Percentiles rank a stretch among this genome's conserved stretches.
Evolutionary conservation across 352 stramenopile species (phyloP).

Genomic region (Globisporangium emineosum): DNA sequence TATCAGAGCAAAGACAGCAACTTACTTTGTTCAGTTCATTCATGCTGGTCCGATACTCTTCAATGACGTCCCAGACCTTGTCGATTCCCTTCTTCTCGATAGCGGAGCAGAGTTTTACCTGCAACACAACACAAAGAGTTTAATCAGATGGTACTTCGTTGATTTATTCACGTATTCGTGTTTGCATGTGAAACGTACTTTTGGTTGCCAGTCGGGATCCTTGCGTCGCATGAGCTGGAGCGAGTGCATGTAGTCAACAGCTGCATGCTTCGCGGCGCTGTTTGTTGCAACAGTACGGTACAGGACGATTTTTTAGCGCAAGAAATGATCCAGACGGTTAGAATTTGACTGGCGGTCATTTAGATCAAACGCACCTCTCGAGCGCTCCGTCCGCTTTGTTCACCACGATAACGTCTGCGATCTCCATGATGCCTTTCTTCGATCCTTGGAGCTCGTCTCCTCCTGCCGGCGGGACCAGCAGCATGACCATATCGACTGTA

Average conservation of each 20-base stretch:
- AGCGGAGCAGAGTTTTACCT: slow-evolving; percentile 75
- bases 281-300: not conserved
- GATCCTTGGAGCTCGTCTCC: slow-evolving; percentile 96
- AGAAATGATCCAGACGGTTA: not conserved
- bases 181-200: slow-evolving; percentile 23
- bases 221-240: slow-evolving; percentile 84
- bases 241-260: slow-evolving; percentile 76
- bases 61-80: slow-evolving; percentile 64
- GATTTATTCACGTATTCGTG: not conserved
- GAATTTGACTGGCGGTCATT: not conserved
- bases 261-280: slow-evolving; percentile 68
- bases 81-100: slow-evolving; percentile 66
- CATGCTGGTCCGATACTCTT: slow-evolving; percentile 62
- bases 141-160: not conserved
- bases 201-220: slow-evolving; percentile 75
- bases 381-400: slow-evolving; percentile 97
- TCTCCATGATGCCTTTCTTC: slow-evolving; percentile 99
- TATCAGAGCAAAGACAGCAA: not conserved
- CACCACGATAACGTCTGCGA: slow-evolving; percentile 95
- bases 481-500: slow-evolving; percentile 95
- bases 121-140: slow-evolving; percentile 1
- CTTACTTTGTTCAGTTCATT: slow-evolving; percentile 48
- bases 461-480: slow-evolving; percentile 93
- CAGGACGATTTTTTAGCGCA: not conserved
- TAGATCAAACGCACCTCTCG: slow-evolving; percentile 30